phyloP scores from a whole-genome alignment of 148 eudicot species.

The Dianthus caryophyllus region DNA sequence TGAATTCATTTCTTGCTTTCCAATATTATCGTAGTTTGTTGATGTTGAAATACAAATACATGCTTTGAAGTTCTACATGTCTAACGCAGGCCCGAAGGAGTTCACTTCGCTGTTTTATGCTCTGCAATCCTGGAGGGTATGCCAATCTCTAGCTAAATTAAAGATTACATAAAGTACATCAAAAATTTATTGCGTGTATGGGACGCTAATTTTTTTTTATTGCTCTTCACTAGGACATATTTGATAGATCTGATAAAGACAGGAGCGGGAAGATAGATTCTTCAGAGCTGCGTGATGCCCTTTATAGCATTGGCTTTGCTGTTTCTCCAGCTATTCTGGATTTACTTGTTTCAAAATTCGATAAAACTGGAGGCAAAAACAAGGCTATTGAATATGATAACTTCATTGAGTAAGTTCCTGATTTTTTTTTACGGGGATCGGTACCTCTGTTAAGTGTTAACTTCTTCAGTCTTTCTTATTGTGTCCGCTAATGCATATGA shows the following conservation, averaged over 20 bases:
- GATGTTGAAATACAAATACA: background rate
- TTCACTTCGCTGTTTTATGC: slow-evolving; percentile 66
- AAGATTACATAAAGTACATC: background rate
- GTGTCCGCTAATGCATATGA: slow-evolving; percentile 14
- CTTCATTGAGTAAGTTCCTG: slow-evolving; percentile 78
- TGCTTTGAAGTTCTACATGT: slow-evolving; percentile 7
- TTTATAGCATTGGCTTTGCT: slow-evolving; percentile 72
- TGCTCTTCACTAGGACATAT: slow-evolving; percentile 46
- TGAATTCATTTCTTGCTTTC: background rate
- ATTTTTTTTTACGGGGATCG: background rate
- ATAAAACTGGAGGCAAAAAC: slow-evolving; percentile 71
- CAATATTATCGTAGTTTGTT: background rate
- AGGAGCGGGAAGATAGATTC: slow-evolving; percentile 84
- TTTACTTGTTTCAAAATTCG: slow-evolving; percentile 81
- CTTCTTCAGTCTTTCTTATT: background rate
- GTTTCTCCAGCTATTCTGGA: slow-evolving; percentile 75
- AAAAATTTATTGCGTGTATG: background rate
- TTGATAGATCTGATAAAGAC: slow-evolving; percentile 85
- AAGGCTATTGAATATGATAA: slow-evolving; percentile 92
- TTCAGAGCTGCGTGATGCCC: slow-evolving; percentile 75
- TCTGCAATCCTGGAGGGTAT: slow-evolving; percentile 92
- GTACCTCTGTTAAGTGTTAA: background rate
- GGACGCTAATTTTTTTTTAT: background rate
- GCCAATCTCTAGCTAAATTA: background rate
- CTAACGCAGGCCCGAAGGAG: slow-evolving; percentile 76